Base-by-base conservation (phyloP, 1,139 yeast species). In the Yamadazyma trypodendri region DNA sequence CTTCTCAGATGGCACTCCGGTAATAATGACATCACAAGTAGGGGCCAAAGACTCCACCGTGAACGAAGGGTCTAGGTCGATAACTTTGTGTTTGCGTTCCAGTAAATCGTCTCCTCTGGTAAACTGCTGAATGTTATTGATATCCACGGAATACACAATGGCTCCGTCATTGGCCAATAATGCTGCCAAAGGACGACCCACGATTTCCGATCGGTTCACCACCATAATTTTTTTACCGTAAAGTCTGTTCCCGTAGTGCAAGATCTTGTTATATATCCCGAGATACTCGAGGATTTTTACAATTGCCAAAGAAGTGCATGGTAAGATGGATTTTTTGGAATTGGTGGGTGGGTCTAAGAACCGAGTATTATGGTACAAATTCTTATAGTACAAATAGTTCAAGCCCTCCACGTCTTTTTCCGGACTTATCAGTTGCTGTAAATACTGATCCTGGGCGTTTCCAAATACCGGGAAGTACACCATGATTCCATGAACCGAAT, bases 381-480 rank as follows among this genome's bases (percentile, higher is more conserved):
- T 92, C 59, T 88, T 95, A 61, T 92, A 84, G 64, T 89, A 92
- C 53, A 85, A 67, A 63, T 88, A 92, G 56, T 92, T 88, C 52
- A 92, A 71, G 2, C 98, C 98, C 63, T 92, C 98, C 17, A 94
- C 97, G 54, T 92, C 98, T 60, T 92, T 92, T 46, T 87, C 90
- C 23, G 84, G 70, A 15, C 84, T 68, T 10, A 92, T 89, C 44
- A 89, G 84, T 63, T 92, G 97, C 63, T 92, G 97, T 40, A 92
- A 65, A 59, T 94, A 92, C 61, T 86, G 96, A 59, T 92, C 98
- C 63, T 92, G 98, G 44, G 86, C 78, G 56, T 87, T 88, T 2
- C 96, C 96, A 63, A 88, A 92, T 3, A 92, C 97, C 1, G 98
- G 98, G 75, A 90, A 92, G 61, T 92, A 92, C n/a, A 92, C 92